Evolutionary conservation across 495 filamentous ascomycete species (phyloP), one percentile per base, ranked within the genome.

Genomic region (Apiosordaria backusii): DNA sequence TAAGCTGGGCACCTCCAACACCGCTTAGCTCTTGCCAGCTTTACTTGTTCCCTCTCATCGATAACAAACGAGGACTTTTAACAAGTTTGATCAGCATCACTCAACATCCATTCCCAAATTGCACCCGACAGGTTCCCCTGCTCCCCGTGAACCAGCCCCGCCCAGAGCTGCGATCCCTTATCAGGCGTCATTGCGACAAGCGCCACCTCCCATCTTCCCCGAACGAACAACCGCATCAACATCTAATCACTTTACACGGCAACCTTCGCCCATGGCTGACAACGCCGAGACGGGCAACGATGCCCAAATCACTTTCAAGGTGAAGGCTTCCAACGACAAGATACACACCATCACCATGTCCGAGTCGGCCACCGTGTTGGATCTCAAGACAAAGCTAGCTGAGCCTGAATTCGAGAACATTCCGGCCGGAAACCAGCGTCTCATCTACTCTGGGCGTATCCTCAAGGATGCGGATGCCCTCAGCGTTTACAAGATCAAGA

Each of bases 381-480:
- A 97, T 59, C 86, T 99, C 65, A 99, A 99, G 81, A 83, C 84
- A 55, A 96, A 92, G 82, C 87, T 99, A 25, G 84, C 91, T 4
- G 86, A 85, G 35, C 74, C 84, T 57, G 90, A 96, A 62, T 93
- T 90, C 77, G 91, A 94, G 71, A 87, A 94, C 72, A 86, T 96
- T 59, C 88, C 94, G 0, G 83, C 87, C 26, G 95, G 94, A 69
- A 86, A 91, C 59, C 93, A 97, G 77, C 92, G 96, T 55, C 82
- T 99, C 69, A 99, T 99, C 77, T 98, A 98, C 79, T 97, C 94
- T 6, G 96, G 96, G 26, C 88, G 93, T 66, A 93, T 99, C 22
- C 84, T 99, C 78, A 99, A 97, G 80, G 92, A 99, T 74, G 86
- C 87, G 52, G 93, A 98, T 67, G 89, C 90, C 0, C 77, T 99